Evolutionary conservation across 306 rosid species (phyloP), one percentile per base, ranked within the genome.

Genomic region (Vigna mungo): DNA sequence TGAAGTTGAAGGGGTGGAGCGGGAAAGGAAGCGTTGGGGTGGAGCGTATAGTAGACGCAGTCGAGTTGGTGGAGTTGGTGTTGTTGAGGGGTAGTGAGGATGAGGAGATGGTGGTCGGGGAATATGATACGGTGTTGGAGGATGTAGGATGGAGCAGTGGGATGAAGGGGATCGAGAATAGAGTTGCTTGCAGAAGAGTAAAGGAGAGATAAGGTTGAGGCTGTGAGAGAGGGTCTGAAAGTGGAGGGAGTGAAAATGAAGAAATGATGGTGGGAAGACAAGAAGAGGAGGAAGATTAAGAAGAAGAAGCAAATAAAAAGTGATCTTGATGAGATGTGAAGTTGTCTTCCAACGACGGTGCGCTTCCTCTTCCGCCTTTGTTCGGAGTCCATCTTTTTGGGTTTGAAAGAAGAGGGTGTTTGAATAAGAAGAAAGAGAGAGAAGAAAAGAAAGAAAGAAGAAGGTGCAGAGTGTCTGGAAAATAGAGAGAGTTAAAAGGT

Each of bases 301-400:
- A 87, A 90, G 23, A 73, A 82, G 43, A 88, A 56, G 81, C 92
- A 92, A 17, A 92, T 81, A 37, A 96, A 30, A 53, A 96, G 61
- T 46, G 96, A 79, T 82, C 94, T 89, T 34, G 77, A 41, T 1
- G 83, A 68, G 3, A 63, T 16, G 9, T 64, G 78, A 30, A 63
- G 48, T 34, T 80, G 78, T 21, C 83, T 84, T 13, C 18, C 72
- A 13, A 76, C 21, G 21, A 1, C 1, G 23, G 46, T 20, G 2
- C 92, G 89, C 87, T 91, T 92, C 71, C 94, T 84, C 80, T 85
- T 94, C 41, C 96, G 80, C 21, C 88, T 78, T 47, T 85, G 91
- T 60, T 92, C 97, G 39, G 88, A 48, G 9, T 95, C 99, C 99
- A 92, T 62, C 67, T 60, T 92, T 17, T 43, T 63, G 2, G 47